Conservation (phyloP, 2,329 filamentous ascomycete species). For the Ceratocystis smalleyi region DNA sequence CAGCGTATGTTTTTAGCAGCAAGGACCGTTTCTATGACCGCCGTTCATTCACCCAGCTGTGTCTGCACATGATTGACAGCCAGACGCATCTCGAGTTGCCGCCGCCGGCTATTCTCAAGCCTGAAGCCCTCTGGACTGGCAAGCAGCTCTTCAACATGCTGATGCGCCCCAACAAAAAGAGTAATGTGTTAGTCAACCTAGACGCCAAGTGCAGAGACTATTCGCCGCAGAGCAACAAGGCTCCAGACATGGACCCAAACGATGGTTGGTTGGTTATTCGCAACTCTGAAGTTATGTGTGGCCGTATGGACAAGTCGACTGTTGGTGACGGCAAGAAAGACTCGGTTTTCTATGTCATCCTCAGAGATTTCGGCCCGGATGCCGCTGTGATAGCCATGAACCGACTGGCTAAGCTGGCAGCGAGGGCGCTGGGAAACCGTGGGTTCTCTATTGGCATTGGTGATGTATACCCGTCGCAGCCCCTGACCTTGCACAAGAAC, state of each 20-base stretch:
- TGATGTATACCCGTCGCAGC: constrained; percentile 72
- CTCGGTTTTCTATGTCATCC: constrained; percentile 90
- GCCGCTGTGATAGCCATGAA: constrained; percentile 88
- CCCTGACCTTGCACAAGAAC: constrained; percentile 57
- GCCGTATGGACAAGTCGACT: constrained; percentile 92
- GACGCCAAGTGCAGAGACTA: constrained; percentile 85
- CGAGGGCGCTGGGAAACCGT: constrained; percentile 71
- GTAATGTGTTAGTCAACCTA: constrained; percentile 71
- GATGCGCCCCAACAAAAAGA: constrained; percentile 75
- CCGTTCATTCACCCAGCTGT: constrained; percentile 74
- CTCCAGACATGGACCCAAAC: constrained; percentile 62
- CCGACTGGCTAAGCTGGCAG: constrained; percentile 75
- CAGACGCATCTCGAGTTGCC: constrained; percentile 68
- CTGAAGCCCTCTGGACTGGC: constrained; percentile 80
- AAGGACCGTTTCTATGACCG: constrained; percentile 90
- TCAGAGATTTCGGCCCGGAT: constrained; percentile 85
- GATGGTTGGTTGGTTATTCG: constrained; percentile 86
- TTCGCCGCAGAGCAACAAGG: constrained; percentile 39
- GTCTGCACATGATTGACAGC: constrained; percentile 83
- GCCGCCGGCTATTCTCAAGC: constrained; percentile 72
- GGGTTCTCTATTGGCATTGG: constrained; percentile 94
- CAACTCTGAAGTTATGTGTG: constrained; percentile 96
- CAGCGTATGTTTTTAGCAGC: constrained; percentile 75
- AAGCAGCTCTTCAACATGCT: constrained; percentile 92
- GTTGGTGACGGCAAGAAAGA: constrained; percentile 97